phyloP scores from a whole-genome alignment of 805 yeast genomes.

The Teunomyces pallodes region DNA sequence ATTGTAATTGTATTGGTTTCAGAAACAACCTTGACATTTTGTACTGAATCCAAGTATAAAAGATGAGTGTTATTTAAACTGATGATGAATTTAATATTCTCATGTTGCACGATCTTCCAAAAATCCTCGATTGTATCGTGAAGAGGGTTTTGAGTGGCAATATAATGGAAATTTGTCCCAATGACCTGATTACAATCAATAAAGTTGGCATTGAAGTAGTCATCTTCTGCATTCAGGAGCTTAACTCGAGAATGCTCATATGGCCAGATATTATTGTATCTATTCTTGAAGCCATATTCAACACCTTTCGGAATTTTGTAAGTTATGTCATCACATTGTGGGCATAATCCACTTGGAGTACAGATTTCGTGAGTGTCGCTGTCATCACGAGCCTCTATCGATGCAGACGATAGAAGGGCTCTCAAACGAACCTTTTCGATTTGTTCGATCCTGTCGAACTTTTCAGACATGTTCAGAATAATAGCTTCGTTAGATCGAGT shows the following conservation, averaged over 20 bases:
- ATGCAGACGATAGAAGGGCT: conserved; percentile 1
- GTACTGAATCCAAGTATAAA: conserved; percentile 15
- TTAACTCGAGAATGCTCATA: conserved; percentile 48
- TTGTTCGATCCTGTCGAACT: conserved; percentile 38
- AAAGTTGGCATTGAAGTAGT: conserved; percentile 47
- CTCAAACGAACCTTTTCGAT: conserved; percentile 38
- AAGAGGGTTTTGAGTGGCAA: conserved; percentile 48
- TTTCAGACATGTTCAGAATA: conserved; percentile 21
- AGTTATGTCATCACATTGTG: conserved; percentile 38
- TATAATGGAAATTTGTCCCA: conserved; percentile 24
- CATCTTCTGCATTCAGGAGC: conserved; percentile 27
- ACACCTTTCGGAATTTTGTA: conserved; percentile 43
- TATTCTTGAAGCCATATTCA: conserved; percentile 30
- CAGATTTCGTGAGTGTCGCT: conserved; percentile 21
- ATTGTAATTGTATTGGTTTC: conserved; percentile 5
- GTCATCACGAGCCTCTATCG: neutral
- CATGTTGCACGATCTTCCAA: conserved; percentile 38
- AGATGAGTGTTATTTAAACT: conserved; percentile 31
- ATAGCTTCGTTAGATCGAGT: conserved; percentile 19
- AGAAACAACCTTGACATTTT: conserved; percentile 4
- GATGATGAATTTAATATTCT: conserved; percentile 33
- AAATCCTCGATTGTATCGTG: conserved; percentile 42
- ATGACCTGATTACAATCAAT: conserved; percentile 28
- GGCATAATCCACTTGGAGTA: conserved; percentile 42
- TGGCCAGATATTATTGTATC: conserved; percentile 49